phyloP scores from a whole-genome alignment of 1,284 basidiomycete species.

The Hypsizygus ulmarius region DNA sequence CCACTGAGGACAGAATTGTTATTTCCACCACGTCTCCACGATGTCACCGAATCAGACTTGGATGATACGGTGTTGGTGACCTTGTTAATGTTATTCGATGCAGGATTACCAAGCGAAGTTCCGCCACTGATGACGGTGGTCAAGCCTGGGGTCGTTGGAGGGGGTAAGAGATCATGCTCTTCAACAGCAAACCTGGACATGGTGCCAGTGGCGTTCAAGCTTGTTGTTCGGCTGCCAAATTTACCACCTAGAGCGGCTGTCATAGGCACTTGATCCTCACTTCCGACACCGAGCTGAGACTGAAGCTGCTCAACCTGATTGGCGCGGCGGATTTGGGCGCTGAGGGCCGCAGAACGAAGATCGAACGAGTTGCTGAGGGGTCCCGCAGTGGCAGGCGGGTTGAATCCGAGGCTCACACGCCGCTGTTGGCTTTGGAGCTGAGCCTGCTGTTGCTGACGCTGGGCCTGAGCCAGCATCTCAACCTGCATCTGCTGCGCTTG shows the following conservation, averaged over 20 bases:
- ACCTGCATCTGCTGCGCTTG: conserved; percentile 50
- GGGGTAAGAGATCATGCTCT: conserved; percentile 40
- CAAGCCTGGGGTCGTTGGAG: conserved; percentile 55
- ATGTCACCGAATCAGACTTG: conserved; percentile 72
- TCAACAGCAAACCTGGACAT: conserved; percentile 37
- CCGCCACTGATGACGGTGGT: conserved; percentile 72
- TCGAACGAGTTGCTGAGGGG: conserved; percentile 65
- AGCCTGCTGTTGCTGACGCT: conserved; percentile 52
- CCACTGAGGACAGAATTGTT: conserved; percentile 67
- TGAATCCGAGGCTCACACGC: conserved; percentile 48
- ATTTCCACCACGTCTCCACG: conserved; percentile 71
- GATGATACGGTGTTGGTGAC: conserved; percentile 42
- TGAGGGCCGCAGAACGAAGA: conserved; percentile 48
- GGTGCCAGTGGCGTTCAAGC: conserved; percentile 36
- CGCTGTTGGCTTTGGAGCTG: conserved; percentile 43
- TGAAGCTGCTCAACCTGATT: conserved; percentile 64
- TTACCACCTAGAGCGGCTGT: conserved; percentile 73
- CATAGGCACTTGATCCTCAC: conserved; percentile 68
- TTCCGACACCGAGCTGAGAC: conserved; percentile 50
- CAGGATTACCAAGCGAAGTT: conserved; percentile 55
- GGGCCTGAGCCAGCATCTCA: conserved; percentile 56
- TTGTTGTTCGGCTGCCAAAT: conserved; percentile 63
- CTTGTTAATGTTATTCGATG: conserved; percentile 37
- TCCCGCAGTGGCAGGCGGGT: conserved; percentile 66
- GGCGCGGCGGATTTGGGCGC: conserved; percentile 58